These are phyloP conservation scores for Porodaedalea pini DNA, from an alignment of 1,284 basidiomycete species.

Conservation along the genomic window DNA sequence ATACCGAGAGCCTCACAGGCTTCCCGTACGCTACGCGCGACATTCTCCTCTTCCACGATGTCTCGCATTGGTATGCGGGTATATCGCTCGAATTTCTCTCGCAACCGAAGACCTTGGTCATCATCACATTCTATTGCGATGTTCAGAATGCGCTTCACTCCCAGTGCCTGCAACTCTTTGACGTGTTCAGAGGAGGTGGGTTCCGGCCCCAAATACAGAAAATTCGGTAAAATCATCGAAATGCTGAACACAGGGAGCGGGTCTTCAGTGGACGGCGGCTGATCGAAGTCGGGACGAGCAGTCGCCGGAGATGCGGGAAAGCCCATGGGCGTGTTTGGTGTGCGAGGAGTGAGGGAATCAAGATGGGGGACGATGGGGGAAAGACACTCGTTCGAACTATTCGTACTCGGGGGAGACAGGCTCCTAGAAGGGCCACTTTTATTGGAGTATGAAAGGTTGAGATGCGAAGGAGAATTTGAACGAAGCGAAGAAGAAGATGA, in stretches of 20 bases:
- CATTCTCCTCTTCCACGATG: slow-evolving; percentile 90
- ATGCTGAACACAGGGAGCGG: slow-evolving; percentile 66
- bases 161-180: slow-evolving; percentile 65
- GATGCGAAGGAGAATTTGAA: slow-evolving; percentile 58
- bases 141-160: slow-evolving; percentile 86
- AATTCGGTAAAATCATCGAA: slow-evolving; percentile 86
- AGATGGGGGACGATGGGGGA: slow-evolving; percentile 5
- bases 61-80: slow-evolving; percentile 89
- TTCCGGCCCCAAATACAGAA: slow-evolving; percentile 90
- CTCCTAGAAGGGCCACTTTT: slow-evolving; percentile 22
- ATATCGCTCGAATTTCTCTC: slow-evolving; percentile 76
- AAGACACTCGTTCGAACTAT: slow-evolving; percentile 28
- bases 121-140: slow-evolving; percentile 89
- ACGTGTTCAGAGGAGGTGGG: slow-evolving; percentile 74
- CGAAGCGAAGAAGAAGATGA: slow-evolving; percentile 34
- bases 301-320: slow-evolving; percentile 48
- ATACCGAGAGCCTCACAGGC: slow-evolving; percentile 84
- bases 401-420: slow-evolving; percentile 29
- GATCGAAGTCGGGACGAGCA: slow-evolving; percentile 50
- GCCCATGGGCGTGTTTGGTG: slow-evolving; percentile 45
- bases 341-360: slow-evolving; percentile 37
- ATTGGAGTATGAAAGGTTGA: slow-evolving; percentile 49
- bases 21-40: slow-evolving; percentile 78
- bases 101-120: slow-evolving; percentile 67
- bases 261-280: slow-evolving; percentile 48